Evolutionary conservation across 495 filamentous ascomycete species (phyloP), one percentile per base, ranked within the genome.

Genomic region (Pseudomonodictys pantanalensis): DNA sequence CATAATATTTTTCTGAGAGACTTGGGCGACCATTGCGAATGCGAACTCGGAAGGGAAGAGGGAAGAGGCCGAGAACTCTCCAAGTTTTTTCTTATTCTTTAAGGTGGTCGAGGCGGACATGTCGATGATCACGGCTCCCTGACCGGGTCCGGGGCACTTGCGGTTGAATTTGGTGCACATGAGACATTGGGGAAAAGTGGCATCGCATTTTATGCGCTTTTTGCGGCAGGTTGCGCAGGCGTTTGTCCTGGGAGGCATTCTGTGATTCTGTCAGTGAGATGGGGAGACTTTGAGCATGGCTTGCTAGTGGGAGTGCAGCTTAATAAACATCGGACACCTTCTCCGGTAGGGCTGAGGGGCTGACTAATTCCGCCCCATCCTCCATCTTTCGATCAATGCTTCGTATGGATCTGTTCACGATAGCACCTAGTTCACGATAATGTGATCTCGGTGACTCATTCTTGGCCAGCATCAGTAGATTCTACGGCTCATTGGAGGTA

Each of bases 151-250:
- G 2, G 58, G 58, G 51, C 58, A 62, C 6, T 55, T 20, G 15
- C 32, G n/a, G 1, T 44, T 44, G 1, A 30, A 48, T 10, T 44
- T 26, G 41, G 44, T 56, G 32, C 58, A 62, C 58, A 62, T 62
- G 20, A 62, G 52, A 30, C 58, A 62, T n/a, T 55, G 4, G 1
- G 58, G 58, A 2, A 62, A 52, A 17, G 58, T 62, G 4, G 51
- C 51, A 28, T 62, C 58, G 44, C 58, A 62, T 35, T 56, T 62
- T n/a, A 62, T 62, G 26, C 58, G 42, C 28, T 56, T 62, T 44
- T 56, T 55, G 41, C 52, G 58, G 25, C 58, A 62, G 11, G 47
- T 44, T 23, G 58, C 58, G 45, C 58, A 62, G 26, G 58, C 51
- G 29, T 62, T 62, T 32, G 58, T 62, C 51, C 58, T 42, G 18